phyloP scores from a whole-genome alignment of 1,284 basidiomycete genomes.

The Ceratobasidium sp. region DNA sequence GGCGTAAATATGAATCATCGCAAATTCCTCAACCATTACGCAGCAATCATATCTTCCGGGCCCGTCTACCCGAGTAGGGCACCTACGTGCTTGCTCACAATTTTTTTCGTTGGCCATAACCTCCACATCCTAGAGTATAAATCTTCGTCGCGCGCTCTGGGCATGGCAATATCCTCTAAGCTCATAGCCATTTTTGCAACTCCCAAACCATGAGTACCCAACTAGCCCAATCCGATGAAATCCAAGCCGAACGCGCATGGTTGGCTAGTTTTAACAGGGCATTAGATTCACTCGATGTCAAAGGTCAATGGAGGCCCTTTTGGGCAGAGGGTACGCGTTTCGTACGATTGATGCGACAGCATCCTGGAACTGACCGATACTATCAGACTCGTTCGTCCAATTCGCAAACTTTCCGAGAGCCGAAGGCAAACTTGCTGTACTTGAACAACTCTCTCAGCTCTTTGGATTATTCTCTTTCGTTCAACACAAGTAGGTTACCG shows the following conservation, averaged over 20 bases:
- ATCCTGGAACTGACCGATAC: neutral
- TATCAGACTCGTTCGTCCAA: slow-evolving; percentile 6
- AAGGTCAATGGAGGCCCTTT: slow-evolving; percentile 12
- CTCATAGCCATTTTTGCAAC: no score
- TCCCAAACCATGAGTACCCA: no score
- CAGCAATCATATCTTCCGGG: no score
- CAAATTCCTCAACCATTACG: no score
- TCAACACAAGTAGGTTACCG: neutral
- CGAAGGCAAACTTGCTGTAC: slow-evolving; percentile 1
- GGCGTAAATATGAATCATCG: no score
- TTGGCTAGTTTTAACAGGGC: slow-evolving; percentile 16
- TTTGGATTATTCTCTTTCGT: neutral
- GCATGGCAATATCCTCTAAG: no score
- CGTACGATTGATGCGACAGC: neutral
- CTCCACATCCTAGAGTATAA: no score
- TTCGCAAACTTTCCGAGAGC: slow-evolving; percentile 7
- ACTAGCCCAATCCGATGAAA: no score
- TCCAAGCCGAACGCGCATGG: slow-evolving; percentile 10
- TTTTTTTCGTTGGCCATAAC: no score
- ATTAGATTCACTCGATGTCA: slow-evolving; percentile 19
- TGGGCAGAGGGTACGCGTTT: neutral
- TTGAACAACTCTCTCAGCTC: neutral
- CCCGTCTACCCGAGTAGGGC: no score
- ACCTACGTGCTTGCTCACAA: no score
- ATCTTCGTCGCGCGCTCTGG: no score